phyloP scores from a whole-genome alignment of 768 basidiomycete species.

The Rhodosporidiobolus odoratus region DNA sequence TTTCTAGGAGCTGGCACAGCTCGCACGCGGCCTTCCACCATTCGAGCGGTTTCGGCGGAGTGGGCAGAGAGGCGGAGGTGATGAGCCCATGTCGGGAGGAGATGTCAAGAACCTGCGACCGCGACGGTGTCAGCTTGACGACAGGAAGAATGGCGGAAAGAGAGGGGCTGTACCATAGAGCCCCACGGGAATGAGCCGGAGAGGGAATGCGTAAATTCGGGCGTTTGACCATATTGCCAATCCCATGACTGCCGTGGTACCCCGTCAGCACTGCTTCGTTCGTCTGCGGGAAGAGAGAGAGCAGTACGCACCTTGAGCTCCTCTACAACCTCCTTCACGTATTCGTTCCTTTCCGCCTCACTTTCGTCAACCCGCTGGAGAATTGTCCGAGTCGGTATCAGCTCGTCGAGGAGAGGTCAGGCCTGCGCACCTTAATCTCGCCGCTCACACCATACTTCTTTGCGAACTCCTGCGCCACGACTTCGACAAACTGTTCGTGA shows the following conservation, averaged over 20 bases:
- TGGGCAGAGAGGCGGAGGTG: slow-evolving; percentile 20
- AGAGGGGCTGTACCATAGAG: neutral
- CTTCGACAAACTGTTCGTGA: slow-evolving; percentile 66
- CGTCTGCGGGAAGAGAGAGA: neutral
- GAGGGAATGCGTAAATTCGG: slow-evolving; percentile 73
- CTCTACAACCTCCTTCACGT: slow-evolving; percentile 63
- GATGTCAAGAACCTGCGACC: slow-evolving; percentile 30
- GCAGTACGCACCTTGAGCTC: slow-evolving; percentile 61
- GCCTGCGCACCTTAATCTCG: slow-evolving; percentile 26
- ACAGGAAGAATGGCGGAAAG: neutral
- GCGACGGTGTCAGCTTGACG: neutral
- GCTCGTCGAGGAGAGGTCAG: neutral
- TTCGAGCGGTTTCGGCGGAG: slow-evolving; percentile 1
- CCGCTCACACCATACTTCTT: slow-evolving; percentile 51
- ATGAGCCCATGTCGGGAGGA: slow-evolving; percentile 40
- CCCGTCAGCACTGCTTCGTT: neutral
- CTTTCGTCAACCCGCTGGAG: slow-evolving; percentile 52
- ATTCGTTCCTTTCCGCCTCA: slow-evolving; percentile 53
- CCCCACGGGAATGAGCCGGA: slow-evolving; percentile 44
- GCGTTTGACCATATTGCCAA: slow-evolving; percentile 88
- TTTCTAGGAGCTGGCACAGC: slow-evolving; percentile 20
- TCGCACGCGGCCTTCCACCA: slow-evolving; percentile 11
- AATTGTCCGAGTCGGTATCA: neutral
- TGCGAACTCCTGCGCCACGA: slow-evolving; percentile 65
- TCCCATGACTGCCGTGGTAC: slow-evolving; percentile 70